These are phyloP conservation scores for Heliophila coronopifolia DNA, from an alignment of 441 rosid species.

Conservation along the genomic window DNA sequence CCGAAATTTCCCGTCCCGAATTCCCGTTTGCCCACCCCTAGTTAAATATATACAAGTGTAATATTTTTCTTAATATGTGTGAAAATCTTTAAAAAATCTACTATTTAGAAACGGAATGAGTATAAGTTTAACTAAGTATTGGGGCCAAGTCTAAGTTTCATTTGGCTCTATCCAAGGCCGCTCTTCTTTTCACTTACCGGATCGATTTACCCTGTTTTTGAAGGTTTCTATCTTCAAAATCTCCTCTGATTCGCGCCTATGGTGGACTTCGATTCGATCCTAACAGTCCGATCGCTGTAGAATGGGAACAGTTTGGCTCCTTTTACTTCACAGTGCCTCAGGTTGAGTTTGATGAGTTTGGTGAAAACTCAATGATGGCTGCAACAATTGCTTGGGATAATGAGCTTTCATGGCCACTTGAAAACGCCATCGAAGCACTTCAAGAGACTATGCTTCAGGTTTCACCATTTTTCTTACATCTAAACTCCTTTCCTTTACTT, in stretches of 20 bases:
- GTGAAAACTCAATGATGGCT: conserved; percentile 63
- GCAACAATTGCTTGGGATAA: conserved; percentile 78
- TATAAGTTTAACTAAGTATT: too few species aligned
- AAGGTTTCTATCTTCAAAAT: conserved; percentile 58
- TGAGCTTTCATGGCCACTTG: conserved; percentile 55
- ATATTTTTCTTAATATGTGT: too few species aligned
- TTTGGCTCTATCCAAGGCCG: too few species aligned
- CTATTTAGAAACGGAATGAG: too few species aligned
- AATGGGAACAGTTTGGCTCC: conserved; percentile 79
- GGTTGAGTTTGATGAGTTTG: conserved; percentile 88
- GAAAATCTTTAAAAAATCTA: too few species aligned
- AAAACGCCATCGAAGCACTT: conserved; percentile 44
- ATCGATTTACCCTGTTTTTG: conserved; percentile 8
- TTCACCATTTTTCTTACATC: background rate
- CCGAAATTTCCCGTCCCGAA: too few species aligned
- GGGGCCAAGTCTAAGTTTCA: too few species aligned
- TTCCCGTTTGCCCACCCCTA: too few species aligned
- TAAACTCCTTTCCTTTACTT: background rate
- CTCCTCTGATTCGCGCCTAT: conserved; percentile 80
- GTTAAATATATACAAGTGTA: too few species aligned
- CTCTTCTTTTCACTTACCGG: background rate
- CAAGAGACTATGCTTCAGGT: conserved; percentile 53
- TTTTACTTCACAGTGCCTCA: conserved; percentile 82
- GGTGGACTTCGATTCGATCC: conserved; percentile 86
- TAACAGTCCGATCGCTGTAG: conserved; percentile 44